Conservation (phyloP, 2,329 filamentous ascomycete species). For the Microdochium bolleyi region DNA sequence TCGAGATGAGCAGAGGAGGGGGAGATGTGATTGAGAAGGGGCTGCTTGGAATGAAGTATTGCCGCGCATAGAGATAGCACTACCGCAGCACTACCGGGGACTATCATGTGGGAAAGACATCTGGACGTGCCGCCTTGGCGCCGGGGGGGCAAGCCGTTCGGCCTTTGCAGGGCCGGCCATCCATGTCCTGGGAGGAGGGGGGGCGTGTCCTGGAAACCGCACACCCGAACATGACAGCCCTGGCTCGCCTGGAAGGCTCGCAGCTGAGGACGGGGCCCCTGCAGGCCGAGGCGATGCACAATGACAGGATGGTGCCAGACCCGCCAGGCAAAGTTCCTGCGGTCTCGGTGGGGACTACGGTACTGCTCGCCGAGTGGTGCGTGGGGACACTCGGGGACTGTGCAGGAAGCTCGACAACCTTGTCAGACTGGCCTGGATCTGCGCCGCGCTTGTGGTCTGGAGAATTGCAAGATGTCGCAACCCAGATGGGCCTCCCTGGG, state of each 20-base stretch:
- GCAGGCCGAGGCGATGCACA: not conserved
- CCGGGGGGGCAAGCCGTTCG: not conserved
- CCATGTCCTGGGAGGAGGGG: not conserved
- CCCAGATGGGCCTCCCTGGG: not conserved
- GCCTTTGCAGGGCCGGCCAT: not conserved
- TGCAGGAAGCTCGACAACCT: not conserved
- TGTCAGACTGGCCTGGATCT: not conserved
- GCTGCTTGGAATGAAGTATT: not conserved
- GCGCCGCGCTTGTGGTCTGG: not conserved
- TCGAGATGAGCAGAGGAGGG: not conserved
- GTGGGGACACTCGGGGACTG: not conserved
- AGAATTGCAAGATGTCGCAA: not conserved
- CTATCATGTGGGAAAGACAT: conserved; percentile 1
- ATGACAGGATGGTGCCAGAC: not conserved
- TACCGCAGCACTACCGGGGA: not conserved
- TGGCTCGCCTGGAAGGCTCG: not conserved
- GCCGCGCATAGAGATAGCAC: not conserved
- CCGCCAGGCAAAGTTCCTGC: not conserved
- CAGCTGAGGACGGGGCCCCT: not conserved
- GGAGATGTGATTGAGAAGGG: not conserved
- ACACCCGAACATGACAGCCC: not conserved
- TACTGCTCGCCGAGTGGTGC: not conserved
- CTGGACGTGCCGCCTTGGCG: not conserved
- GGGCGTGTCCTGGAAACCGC: not conserved
- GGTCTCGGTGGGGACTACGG: not conserved